A percentile compares a stretch with the other conserved stretches of the same genome.
phyloP scores from a whole-genome alignment of 2,329 filamentous ascomycete genomes.

The Ophiostoma himal-ulmi region DNA sequence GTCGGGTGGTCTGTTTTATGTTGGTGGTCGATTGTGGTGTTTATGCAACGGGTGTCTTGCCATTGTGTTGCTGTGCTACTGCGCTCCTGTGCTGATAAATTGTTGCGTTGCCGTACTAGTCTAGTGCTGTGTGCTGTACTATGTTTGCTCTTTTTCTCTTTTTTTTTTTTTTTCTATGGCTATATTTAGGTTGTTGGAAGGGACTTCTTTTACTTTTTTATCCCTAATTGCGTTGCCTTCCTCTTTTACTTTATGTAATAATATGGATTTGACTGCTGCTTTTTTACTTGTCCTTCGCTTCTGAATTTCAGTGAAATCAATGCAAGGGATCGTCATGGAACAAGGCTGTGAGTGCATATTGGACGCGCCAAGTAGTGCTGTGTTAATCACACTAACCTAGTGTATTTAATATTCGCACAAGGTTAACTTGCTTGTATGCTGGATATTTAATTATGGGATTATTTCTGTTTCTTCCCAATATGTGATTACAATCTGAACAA shows the following conservation, averaged over 20 bases:
- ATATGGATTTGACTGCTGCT: not conserved
- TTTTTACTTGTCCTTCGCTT: not conserved
- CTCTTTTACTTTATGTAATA: not conserved
- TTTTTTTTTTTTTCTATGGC: not conserved
- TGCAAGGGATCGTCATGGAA: not conserved
- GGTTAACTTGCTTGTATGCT: no score
- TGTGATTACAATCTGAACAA: no score
- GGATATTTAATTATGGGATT: no score
- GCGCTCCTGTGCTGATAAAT: not conserved
- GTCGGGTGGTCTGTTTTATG: not conserved
- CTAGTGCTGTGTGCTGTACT: not conserved
- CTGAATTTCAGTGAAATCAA: not conserved
- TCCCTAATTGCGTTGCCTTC: not conserved
- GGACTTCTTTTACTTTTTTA: not conserved
- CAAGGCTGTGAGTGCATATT: slow-evolving; percentile 2
- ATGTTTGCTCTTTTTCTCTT: not conserved
- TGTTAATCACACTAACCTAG: no score
- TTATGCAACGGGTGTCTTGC: not conserved
- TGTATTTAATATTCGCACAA: no score
- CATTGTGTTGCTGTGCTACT: not conserved
- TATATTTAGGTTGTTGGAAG: not conserved
- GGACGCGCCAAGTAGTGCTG: no score
- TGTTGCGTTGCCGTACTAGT: not conserved
- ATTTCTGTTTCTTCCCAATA: no score
- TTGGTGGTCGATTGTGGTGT: not conserved